phyloP scores from a whole-genome alignment of 1,284 basidiomycete species.

The Phenoliferia sp. region DNA sequence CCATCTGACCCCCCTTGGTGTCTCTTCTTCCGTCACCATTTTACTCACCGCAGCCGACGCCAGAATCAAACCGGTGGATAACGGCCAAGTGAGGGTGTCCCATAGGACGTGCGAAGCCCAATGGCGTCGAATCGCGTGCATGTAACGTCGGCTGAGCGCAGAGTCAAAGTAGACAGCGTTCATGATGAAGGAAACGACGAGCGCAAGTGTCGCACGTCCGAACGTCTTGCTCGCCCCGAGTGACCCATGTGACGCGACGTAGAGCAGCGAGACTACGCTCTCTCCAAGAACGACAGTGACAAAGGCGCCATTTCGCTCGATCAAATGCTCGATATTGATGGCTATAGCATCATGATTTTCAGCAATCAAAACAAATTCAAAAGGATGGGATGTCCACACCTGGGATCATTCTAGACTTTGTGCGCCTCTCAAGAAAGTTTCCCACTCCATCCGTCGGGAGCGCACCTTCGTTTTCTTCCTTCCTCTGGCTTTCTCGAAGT shows the following conservation, averaged over 20 bases:
- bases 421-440: too few species aligned
- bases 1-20: background rate
- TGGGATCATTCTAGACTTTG: background rate
- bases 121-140: constrained; percentile 3
- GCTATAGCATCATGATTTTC: background rate
- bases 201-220: background rate
- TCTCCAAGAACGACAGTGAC: constrained; percentile 3
- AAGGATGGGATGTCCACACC: background rate
- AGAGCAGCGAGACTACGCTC: background rate
- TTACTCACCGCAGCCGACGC: background rate
- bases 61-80: background rate
- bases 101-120: background rate
- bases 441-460: background rate
- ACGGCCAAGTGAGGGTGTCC: background rate
- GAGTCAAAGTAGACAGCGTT: constrained; percentile 1
- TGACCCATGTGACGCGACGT: background rate
- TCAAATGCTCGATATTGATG: background rate
- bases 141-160: background rate
- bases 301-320: background rate
- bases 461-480: background rate
- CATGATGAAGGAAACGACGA: background rate
- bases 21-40: background rate
- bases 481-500: background rate
- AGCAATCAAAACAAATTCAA: background rate
- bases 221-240: background rate